Evolutionary conservation across 192 early-diverging fungal species (phyloP).

Genomic region (Gonapodya sp.): DNA sequence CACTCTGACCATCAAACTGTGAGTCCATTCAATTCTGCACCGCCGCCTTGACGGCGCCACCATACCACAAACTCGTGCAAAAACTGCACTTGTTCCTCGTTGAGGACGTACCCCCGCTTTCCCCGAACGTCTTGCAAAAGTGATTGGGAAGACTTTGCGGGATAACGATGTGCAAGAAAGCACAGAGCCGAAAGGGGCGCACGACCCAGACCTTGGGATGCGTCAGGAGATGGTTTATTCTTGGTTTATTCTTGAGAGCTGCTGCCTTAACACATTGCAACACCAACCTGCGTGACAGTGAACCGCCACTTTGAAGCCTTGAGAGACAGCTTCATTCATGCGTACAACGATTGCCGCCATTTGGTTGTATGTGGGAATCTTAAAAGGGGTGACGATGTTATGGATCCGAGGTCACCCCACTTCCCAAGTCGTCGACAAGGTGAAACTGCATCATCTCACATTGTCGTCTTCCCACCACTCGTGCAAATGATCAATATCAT

Average conservation of each 20-base stretch:
- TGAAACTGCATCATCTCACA: too few relatives aligned
- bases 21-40: too few relatives aligned
- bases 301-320: background rate
- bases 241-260: too few relatives aligned
- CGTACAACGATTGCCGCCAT: background rate
- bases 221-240: too few relatives aligned
- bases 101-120: background rate
- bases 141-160: background rate
- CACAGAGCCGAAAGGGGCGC: background rate
- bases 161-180: background rate
- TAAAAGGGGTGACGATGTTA: background rate
- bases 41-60: too few relatives aligned
- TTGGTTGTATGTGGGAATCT: background rate
- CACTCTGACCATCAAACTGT: too few relatives aligned
- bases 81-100: background rate
- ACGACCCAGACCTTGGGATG: background rate
- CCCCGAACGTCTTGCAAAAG: background rate
- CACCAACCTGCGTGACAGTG: background rate
- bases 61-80: background rate
- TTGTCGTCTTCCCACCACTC: background rate
- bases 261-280: too few relatives aligned
- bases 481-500: background rate
- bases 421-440: too few relatives aligned
- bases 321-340: background rate
- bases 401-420: background rate